Evolutionary conservation across 2,329 filamentous ascomycete species (phyloP), one percentile per base, ranked within the genome.

Genomic region (Zymoseptoria ardabiliae): DNA sequence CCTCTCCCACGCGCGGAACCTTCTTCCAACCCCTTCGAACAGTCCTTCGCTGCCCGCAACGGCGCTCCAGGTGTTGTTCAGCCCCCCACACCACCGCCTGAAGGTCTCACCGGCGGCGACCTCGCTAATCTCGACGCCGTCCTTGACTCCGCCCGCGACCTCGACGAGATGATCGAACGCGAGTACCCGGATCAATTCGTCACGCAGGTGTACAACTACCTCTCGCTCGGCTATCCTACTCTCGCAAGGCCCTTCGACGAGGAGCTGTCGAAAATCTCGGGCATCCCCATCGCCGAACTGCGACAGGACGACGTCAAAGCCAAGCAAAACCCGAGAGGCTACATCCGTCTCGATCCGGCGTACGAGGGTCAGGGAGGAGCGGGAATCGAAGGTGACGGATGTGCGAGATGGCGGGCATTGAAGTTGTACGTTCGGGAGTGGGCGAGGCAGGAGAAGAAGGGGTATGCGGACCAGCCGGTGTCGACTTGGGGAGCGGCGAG

Each of bases 161-260:
- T 74, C 30, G 70, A 72, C 53, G 61, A 65, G 3, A 56, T 69
- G 17, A 79, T 85, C 50, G 75, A 80, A 25, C 72, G 76, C 30
- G 91, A 96, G 73, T 96, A 94, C 69, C 81, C 87, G 61, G 90
- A 96, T 71, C 80, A 80, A 3, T 96, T 97, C 72, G 85, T 97
- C 58, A 96, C 92, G 0, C 93, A 97, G 74, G 92, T 97, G 7
- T 97, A 95, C 81, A 97, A 97, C 74, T 97, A 97, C 74, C 81
- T 97, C 17, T 96, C 91, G 0, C 82, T 97, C 4, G 93, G 93
- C 4, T 97, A 97, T 73, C 92, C 93, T 2, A 87, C 90, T 35
- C 85, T 91, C 69, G 93, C 92, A 10, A 85, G 88, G 21, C 82
- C 84, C 45, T 97, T 90, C 70, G 93, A 97, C 70, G 82, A 86